These are phyloP conservation scores for Pseudogymnoascus sp. DNA, from an alignment of 2,329 filamentous ascomycete genomes.

Conservation along the genomic window DNA sequence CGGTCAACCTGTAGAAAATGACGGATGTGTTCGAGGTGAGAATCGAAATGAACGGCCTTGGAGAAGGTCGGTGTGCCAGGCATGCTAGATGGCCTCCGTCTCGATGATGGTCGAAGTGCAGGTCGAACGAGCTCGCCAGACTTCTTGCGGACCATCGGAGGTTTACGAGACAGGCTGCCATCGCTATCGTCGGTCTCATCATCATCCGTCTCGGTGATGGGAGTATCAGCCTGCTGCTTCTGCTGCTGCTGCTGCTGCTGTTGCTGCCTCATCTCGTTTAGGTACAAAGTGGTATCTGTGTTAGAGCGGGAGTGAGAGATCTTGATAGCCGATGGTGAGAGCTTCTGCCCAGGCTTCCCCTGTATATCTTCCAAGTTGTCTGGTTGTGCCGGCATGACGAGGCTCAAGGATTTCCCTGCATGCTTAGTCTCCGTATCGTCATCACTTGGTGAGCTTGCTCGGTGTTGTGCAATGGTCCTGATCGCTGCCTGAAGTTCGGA, in stretches of 20 bases:
- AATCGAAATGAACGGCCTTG: conserved; percentile 98
- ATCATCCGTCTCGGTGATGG: conserved; percentile 47
- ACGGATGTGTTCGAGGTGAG: conserved; percentile 88
- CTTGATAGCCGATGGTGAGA: conserved; percentile 20
- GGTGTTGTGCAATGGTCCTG: conserved; percentile 64
- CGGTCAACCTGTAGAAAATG: conserved; percentile 93
- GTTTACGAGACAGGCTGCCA: conserved; percentile 58
- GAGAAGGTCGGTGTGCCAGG: conserved; percentile 92
- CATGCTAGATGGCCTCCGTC: conserved; percentile 86
- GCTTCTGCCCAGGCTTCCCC: background rate
- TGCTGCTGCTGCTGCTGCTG: no score
- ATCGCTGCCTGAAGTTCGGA: conserved; percentile 73
- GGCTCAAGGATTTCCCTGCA: conserved; percentile 22
- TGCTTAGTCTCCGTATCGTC: conserved; percentile 17
- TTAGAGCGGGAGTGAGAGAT: conserved; percentile 26
- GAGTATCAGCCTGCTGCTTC: conserved; percentile 22
- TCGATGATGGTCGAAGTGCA: conserved; percentile 70
- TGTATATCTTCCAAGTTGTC: conserved; percentile 26
- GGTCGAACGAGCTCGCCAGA: conserved; percentile 94
- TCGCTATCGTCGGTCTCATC: conserved; percentile 50
- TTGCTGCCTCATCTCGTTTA: conserved; percentile 23
- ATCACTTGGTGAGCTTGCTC: conserved; percentile 47
- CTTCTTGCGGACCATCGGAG: conserved; percentile 95
- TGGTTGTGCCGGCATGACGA: conserved; percentile 32
- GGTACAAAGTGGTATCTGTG: conserved; percentile 42